Base-by-base conservation (phyloP, 2,329 filamentous ascomycete genomes). In the Pestalotiopsis fici region DNA sequence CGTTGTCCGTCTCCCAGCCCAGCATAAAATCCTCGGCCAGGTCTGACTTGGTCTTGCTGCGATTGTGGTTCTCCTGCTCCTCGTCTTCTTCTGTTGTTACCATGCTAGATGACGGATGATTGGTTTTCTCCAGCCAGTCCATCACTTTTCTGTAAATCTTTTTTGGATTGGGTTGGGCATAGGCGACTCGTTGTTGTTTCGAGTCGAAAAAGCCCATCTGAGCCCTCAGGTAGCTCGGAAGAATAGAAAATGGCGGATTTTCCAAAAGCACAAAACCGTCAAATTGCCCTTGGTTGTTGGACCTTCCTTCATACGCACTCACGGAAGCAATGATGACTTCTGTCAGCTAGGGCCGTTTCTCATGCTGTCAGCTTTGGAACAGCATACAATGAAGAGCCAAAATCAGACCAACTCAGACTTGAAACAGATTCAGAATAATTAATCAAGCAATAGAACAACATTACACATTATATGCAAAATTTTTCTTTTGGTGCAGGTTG, bases 1-100 rank as follows among this genome's bases (percentile, higher is more conserved):
- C 71, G 67, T 75, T 69, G 9, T 66, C 25, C 15, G 75, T 66
- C 54, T 79, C 70, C 66, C 81, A 81, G 35, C 77, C 76, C 66
- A 72, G 75, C 37, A 80, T 71, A 15, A 78, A 71, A 64, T 78
- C 71, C 5, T 74, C 65, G 4, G 73, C 71, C 6, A 74, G 66
- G 12, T 68, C 68, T 15, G 11, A 25, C 25, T 60, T 37, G 5
- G 57, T 37, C 7, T 25, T 31, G 28, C 3, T 37, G 43, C 2
- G 6, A 21, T 50, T n/a, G 3, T n/a, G 43, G 5, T 50, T n/a
- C 18, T 50, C 21, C 43, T 23, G 18, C 18, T 21, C 43, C 9
- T 23, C 43, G 18, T 50, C 43, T 21, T 50, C 43, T 18, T 50
- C 43, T 21, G 21, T 21, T n/a, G 43, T 50, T 21, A 21, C 21